Base-by-base conservation (phyloP, 2,329 filamentous ascomycete genomes). In the Fusarium guadeloupense region DNA sequence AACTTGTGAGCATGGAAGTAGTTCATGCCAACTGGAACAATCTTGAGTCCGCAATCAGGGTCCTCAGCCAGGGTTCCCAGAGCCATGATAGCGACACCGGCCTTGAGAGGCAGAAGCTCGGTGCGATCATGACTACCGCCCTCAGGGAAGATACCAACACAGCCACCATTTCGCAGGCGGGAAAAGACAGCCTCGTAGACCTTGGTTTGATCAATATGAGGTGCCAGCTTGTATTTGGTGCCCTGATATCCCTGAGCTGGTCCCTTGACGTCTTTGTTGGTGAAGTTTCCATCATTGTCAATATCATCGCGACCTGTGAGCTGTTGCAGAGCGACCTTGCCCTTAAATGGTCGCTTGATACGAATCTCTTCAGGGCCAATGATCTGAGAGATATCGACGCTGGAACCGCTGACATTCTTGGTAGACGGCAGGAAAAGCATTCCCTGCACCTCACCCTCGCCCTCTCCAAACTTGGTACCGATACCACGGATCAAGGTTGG, bases 1-100 rank as follows among this genome's bases (percentile, higher is more conserved):
- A 99, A 99, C 76, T 98, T 99, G 83, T 99, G 94, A 0, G 94
- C 91, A 76, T 98, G 94, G 78, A 99, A 99, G 77, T 99, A 99
- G 77, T 99, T 99, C 94, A 99, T 97, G 69, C 94, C 94, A 45
- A 95, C 93, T 4, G 95, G 95, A 20, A 99, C 92, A 69, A 99
- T 97, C 76, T 93, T 96, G 59, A 99, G 81, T 25, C 91, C 92
- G 72, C 92, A 97, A 63, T 94, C 84, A 4, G 93, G 93, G 59
- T 93, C 87, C 52, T 92, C 89, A 6, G 91, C 92, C 45, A 98
- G 81, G 1, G 95, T 90, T 33, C 94, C 94, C 30, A 99, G 84
- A 12, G 94, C 95, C 94, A 99, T 99, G 72, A 99, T 95, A 54
- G 95, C 95, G 57, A 99, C 92, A 75, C 94, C 94, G 69, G 95